A percentile compares a stretch with the other conserved stretches of the same genome.
These are phyloP conservation scores for Colletotrichum navitas DNA, from an alignment of 2,329 filamentous ascomycete species.

Conservation along the genomic window DNA sequence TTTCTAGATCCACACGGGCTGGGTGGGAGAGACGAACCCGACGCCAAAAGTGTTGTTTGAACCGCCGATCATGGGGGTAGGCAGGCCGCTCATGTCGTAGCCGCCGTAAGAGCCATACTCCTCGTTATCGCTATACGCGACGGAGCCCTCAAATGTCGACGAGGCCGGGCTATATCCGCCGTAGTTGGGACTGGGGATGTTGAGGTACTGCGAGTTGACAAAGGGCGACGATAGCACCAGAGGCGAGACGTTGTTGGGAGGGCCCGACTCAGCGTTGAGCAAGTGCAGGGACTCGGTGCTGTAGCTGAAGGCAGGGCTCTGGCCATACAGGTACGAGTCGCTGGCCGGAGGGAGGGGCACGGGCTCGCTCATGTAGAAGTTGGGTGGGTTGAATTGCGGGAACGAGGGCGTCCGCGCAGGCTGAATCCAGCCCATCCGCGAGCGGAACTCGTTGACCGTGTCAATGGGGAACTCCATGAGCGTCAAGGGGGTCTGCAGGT, in stretches of 20 bases:
- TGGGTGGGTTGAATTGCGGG: conserved; percentile 69
- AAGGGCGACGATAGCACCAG: conserved; percentile 69
- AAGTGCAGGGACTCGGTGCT: conserved; percentile 73
- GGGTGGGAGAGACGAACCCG: conserved; percentile 74
- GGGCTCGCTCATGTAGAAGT: conserved; percentile 64
- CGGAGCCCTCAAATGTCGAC: conserved; percentile 72
- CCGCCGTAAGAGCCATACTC: conserved; percentile 58
- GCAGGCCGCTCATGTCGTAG: conserved; percentile 60
- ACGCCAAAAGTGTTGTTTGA: conserved; percentile 59
- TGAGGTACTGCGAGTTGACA: conserved; percentile 68
- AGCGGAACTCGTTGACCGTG: conserved; percentile 76
- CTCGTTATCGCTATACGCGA: conserved; percentile 73
- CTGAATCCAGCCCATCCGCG: conserved; percentile 75
- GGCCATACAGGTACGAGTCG: conserved; percentile 64
- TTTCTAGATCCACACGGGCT: conserved; percentile 71
- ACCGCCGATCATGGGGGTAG: conserved; percentile 61
- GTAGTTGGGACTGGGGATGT: conserved; percentile 72
- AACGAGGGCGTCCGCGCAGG: conserved; percentile 71
- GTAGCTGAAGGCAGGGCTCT: conserved; percentile 72
- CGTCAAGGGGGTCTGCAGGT: conserved; percentile 71
- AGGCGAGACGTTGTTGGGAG: conserved; percentile 64
- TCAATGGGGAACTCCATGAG: conserved; percentile 82
- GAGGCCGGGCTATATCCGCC: conserved; percentile 72
- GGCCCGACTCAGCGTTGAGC: conserved; percentile 62
- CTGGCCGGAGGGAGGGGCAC: conserved; percentile 56